phyloP scores from a whole-genome alignment of 768 basidiomycete species.

The Hemileccinum impolitum region DNA sequence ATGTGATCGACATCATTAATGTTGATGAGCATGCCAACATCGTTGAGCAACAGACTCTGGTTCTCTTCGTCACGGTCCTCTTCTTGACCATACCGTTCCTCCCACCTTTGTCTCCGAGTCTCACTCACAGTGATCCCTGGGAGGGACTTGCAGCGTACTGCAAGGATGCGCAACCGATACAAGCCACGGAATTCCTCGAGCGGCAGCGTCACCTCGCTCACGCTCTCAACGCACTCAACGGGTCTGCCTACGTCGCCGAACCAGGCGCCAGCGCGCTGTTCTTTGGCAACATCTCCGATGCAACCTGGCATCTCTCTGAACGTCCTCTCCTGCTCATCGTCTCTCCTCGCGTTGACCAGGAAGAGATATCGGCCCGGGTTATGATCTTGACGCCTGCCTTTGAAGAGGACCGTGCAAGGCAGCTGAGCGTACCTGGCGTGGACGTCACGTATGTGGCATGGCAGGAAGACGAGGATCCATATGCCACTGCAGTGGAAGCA shows the following conservation, averaged over 20 bases:
- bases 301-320: conserved; percentile 72
- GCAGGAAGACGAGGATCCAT: conserved; percentile 71
- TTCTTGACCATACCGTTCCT: conserved; percentile 4
- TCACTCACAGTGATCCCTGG: conserved; percentile 14
- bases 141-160: conserved; percentile 41
- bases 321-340: conserved; percentile 72
- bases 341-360: conserved; percentile 35
- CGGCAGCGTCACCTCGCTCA: conserved; percentile 57
- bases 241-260: conserved; percentile 73
- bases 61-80: conserved; percentile 7
- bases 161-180: conserved; percentile 46
- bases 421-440: conserved; percentile 50
- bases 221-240: conserved; percentile 46
- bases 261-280: conserved; percentile 70
- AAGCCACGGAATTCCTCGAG: conserved; percentile 39
- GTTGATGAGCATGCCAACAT: not conserved
- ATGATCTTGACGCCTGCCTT: conserved; percentile 74
- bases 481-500: conserved; percentile 41
- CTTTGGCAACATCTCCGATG: conserved; percentile 65
- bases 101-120: not conserved
- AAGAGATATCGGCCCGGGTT: conserved; percentile 40
- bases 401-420: conserved; percentile 66
- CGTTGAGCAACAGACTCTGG: conserved; percentile 10
- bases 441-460: conserved; percentile 50
- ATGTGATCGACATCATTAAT: not conserved